Conservation (phyloP, 495 filamentous ascomycete species). For the Neurospora sp. region DNA sequence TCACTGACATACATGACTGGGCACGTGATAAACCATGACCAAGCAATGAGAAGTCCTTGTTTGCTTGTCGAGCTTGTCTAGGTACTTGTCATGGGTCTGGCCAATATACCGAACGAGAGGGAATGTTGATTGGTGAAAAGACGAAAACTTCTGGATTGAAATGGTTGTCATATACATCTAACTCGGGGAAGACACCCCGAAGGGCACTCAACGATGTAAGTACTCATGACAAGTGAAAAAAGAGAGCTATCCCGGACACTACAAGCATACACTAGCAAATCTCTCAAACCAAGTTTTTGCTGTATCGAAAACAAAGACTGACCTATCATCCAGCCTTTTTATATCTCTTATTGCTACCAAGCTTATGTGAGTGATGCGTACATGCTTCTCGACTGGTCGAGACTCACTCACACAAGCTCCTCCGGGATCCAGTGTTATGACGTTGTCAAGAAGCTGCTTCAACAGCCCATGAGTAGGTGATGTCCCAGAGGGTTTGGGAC, state of each 20-base stretch:
- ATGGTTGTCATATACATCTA: neutral
- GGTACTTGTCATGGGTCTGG: neutral
- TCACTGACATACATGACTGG: neutral
- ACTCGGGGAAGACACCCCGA: no score
- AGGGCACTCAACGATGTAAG: neutral
- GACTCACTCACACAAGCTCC: no score
- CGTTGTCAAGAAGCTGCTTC: neutral
- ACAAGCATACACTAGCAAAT: neutral
- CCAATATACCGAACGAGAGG: no score
- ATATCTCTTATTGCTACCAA: neutral
- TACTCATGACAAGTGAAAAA: neutral
- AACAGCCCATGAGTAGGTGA: neutral
- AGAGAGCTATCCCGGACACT: neutral
- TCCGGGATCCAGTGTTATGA: no score
- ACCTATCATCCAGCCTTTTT: neutral
- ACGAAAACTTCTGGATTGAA: neutral
- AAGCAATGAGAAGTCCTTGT: neutral
- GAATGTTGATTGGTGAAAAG: neutral
- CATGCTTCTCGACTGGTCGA: neutral
- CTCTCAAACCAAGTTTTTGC: neutral
- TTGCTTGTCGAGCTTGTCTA: neutral
- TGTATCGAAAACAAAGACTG: neutral
- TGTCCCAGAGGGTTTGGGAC: no score
- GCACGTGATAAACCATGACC: neutral
- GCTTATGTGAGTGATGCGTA: neutral